These are phyloP conservation scores for Pseudocercospora fijiensis DNA, from an alignment of 2,329 filamentous ascomycete genomes.

Conservation along the genomic window DNA sequence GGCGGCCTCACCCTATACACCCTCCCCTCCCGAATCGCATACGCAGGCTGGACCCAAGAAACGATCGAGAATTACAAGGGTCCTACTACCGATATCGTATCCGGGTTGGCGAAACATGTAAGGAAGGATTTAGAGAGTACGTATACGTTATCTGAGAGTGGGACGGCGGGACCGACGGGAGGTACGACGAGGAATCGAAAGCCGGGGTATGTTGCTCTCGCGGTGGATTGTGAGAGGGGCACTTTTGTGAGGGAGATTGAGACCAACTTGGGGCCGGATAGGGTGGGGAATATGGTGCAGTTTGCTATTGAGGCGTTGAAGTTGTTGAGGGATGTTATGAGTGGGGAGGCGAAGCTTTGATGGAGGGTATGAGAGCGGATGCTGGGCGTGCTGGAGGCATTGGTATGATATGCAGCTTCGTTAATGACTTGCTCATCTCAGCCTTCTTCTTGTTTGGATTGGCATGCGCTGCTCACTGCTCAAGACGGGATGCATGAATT, in stretches of 20 bases:
- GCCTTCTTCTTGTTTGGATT: neutral
- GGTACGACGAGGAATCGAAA: conserved; percentile 57
- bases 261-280: conserved; percentile 54
- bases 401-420: neutral
- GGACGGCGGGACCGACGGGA: conserved; percentile 64
- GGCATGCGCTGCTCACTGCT: too few species aligned
- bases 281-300: conserved; percentile 61
- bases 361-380: neutral
- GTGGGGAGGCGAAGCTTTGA: conserved; percentile 37
- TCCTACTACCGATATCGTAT: conserved; percentile 59
- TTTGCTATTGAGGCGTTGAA: conserved; percentile 60
- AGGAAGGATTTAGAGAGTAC: conserved; percentile 56
- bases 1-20: conserved; percentile 65
- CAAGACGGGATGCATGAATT: too few species aligned
- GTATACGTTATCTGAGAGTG: conserved; percentile 60
- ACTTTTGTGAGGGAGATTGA: conserved; percentile 56
- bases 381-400: neutral
- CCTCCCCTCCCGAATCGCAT: conserved; percentile 57
- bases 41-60: conserved; percentile 60
- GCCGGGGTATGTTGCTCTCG: conserved; percentile 64
- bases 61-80: conserved; percentile 56
- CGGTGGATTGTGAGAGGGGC: conserved; percentile 56
- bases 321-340: conserved; percentile 58
- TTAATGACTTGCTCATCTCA: neutral
- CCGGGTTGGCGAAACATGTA: conserved; percentile 57